A percentile compares a stretch with the other conserved stretches of the same genome.
Conservation (phyloP, 352 stramenopile genomes). For the Globisporangium solare region DNA sequence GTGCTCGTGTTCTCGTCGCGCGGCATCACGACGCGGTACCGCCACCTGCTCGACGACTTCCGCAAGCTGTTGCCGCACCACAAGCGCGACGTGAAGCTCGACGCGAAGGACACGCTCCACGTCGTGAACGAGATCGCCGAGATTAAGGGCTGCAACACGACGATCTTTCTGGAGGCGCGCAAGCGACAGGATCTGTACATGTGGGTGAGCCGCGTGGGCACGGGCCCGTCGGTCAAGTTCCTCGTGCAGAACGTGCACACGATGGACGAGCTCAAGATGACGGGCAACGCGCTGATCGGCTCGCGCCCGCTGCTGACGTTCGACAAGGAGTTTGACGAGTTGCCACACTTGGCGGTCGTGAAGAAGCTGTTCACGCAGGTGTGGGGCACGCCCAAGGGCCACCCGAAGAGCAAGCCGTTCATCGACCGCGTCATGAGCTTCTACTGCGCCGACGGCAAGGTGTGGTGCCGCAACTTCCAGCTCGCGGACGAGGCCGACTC, state of each 20-base stretch:
- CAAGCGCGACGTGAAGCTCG: conserved; percentile 99
- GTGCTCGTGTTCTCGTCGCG: conserved; percentile 91
- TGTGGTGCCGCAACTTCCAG: conserved; percentile 99
- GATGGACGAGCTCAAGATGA: conserved; percentile 99
- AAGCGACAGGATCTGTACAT: conserved; percentile 99
- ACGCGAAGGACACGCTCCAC: conserved; percentile 91
- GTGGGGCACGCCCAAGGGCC: conserved; percentile 94
- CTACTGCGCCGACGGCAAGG: conserved; percentile 90
- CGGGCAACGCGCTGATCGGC: conserved; percentile 97
- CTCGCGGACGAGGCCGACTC: conserved; percentile 83
- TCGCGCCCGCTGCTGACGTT: conserved; percentile 98
- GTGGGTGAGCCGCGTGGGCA: conserved; percentile 94
- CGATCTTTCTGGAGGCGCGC: conserved; percentile 95
- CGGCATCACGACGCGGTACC: conserved; percentile 93
- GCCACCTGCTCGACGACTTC: conserved; percentile 98
- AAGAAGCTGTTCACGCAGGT: conserved; percentile 96
- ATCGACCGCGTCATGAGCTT: conserved; percentile 99
- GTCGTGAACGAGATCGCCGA: conserved; percentile 99
- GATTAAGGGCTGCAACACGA: conserved; percentile 97
- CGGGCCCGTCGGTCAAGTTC: conserved; percentile 96
- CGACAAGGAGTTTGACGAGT: conserved; percentile 90
- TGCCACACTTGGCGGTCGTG: conserved; percentile 92
- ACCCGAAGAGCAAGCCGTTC: conserved; percentile 99
- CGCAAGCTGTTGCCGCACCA: conserved; percentile 97
- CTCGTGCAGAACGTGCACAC: conserved; percentile 99